Evolutionary conservation across 1,139 yeast species (phyloP).

Genomic region (Entelexis sorbosivorans): DNA sequence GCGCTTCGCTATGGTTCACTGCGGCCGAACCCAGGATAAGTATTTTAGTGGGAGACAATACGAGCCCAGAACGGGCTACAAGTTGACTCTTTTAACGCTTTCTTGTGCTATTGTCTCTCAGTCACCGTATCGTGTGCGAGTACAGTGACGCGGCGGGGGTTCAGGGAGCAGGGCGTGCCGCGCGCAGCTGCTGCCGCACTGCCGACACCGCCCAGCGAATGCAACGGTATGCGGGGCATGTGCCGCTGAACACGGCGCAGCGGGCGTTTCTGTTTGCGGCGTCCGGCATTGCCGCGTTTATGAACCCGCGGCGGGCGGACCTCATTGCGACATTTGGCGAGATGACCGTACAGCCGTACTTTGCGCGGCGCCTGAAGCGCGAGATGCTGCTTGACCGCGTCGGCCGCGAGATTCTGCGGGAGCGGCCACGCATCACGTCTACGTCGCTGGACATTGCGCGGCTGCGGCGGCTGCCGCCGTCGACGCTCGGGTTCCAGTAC

Average conservation of each 20-base stretch:
- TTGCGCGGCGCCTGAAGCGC: constrained; percentile 50
- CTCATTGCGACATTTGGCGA: constrained; percentile 92
- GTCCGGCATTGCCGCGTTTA: constrained; percentile 71
- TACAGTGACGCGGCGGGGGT: too few relatives aligned
- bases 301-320: constrained; percentile 64
- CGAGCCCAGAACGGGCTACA: constrained; percentile 7
- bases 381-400: constrained; percentile 64
- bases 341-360: constrained; percentile 65
- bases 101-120: neutral
- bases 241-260: constrained; percentile 60
- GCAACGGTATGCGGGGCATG: constrained; percentile 25
- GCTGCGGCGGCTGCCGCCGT: constrained; percentile 51
- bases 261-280: constrained; percentile 54
- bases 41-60: constrained; percentile 4
- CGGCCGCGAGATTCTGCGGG: constrained; percentile 69
- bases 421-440: constrained; percentile 74
- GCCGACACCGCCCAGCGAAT: neutral
- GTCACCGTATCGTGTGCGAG: neutral
- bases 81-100: neutral
- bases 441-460: constrained; percentile 53
- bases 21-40: neutral
- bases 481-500: constrained; percentile 69
- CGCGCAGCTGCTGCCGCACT: neutral
- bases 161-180: too few relatives aligned
- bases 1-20: too few relatives aligned